Base-by-base conservation (phyloP, 1,284 basidiomycete species). In the Cryptococcus sp. region DNA sequence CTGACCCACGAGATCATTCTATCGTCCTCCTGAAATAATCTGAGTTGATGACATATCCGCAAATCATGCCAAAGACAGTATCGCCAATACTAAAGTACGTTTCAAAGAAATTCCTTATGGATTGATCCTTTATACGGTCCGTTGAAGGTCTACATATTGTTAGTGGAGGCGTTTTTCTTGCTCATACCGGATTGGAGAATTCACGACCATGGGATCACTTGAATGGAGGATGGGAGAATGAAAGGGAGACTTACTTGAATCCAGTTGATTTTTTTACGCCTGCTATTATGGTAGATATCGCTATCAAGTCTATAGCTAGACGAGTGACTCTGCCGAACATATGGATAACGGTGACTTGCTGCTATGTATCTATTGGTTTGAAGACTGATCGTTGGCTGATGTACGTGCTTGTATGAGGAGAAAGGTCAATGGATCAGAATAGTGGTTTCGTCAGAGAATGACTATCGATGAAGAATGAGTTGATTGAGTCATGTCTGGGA, bases 241-340 rank as follows among this genome's bases (percentile, higher is more conserved):
- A 31, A 46, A 14, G 34, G 41, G 31, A 31, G 14, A 86, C 90
- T 76, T 72, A 95, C 92, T 83, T 78, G 78, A 91, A 91, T 30
- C 92, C 92, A 55, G 87, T 93, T 41, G 90, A 87, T 57, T 90
- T 85, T 75, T 87, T 87, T 64, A 98, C 86, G 45, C 95, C 95
- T 38, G 95, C 95, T 34, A 95, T 78, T 4, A 98, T 83, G 4
- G 94, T 92, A n/a, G 91, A 92, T 52, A 98, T 67, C 44, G 97
- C 81, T 49, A 91, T 82, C 33, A 88, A 88, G 71, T 98, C 95
- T 52, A 89, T 77, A 34, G 86, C 83, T 70, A 91, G 90, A 76
- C 95, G 94, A 32, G 87, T 78, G 34, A 97, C 75, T 73, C 86
- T 83, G 66, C 90, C 92, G 56, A 82, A 84, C 87, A 89, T 90